phyloP scores from a whole-genome alignment of 257 asterid species.

The Capsicum chinense region DNA sequence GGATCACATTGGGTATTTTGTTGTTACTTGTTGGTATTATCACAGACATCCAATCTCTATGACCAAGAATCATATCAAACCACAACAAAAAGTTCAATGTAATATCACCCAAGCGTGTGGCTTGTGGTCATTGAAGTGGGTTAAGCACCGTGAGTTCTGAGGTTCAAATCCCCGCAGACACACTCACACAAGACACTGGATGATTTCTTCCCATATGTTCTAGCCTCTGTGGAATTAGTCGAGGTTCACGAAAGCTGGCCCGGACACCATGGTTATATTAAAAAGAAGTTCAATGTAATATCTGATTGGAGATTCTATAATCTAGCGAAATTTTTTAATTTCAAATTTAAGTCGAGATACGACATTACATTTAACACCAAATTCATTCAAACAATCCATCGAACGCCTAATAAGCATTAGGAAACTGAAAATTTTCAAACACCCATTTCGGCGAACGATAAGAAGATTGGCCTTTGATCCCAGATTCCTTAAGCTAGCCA shows the following conservation, averaged over 20 bases:
- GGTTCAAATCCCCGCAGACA: too few relatives aligned
- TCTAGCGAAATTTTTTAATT: neutral
- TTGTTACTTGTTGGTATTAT: neutral
- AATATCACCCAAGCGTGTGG: neutral
- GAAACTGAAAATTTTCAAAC: neutral
- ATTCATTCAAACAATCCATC: slow-evolving; percentile 22
- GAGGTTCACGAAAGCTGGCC: too few relatives aligned
- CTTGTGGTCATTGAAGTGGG: too few relatives aligned
- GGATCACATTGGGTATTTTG: neutral
- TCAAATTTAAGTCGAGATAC: neutral
- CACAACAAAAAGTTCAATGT: neutral
- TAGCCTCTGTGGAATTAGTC: too few relatives aligned
- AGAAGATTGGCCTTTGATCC: neutral
- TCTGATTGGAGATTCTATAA: neutral
- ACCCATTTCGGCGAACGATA: neutral
- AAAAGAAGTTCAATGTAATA: neutral
- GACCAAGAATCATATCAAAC: neutral
- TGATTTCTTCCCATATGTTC: too few relatives aligned
- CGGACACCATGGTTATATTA: too few relatives aligned
- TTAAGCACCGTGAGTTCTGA: too few relatives aligned
- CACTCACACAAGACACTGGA: too few relatives aligned
- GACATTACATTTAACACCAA: neutral
- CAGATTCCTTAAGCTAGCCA: neutral
- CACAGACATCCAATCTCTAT: neutral
- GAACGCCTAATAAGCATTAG: neutral